A percentile compares a stretch with the other conserved stretches of the same genome.
These are phyloP conservation scores for Camelina neglecta DNA, from an alignment of 345 rosid species.

Conservation along the genomic window DNA sequence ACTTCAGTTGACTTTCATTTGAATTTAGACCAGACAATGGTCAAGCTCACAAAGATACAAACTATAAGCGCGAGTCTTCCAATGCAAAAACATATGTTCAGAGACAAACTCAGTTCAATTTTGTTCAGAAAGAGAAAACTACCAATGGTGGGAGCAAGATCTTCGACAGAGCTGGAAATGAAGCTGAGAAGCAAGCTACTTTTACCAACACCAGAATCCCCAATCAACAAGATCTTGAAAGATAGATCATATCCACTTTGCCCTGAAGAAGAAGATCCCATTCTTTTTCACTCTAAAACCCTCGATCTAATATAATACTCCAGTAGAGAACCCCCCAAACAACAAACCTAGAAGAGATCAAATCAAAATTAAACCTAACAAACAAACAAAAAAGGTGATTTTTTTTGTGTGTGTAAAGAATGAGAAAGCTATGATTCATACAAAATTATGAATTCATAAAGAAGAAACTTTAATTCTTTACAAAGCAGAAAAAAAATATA, in stretches of 20 bases:
- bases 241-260: constrained; percentile 78
- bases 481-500: constrained; percentile 29
- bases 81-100: neutral
- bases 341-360: constrained; percentile 46
- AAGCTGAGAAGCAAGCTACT: constrained; percentile 87
- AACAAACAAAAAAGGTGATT: constrained; percentile 15
- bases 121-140: constrained; percentile 22
- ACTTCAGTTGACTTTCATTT: constrained; percentile 25
- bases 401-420: constrained; percentile 2
- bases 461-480: constrained; percentile 38
- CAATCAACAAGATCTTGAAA: constrained; percentile 88
- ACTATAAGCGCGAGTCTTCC: neutral
- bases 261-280: constrained; percentile 57
- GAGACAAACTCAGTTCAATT: neutral
- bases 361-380: constrained; percentile 26
- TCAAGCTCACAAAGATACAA: neutral
- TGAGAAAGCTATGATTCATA: constrained; percentile 23
- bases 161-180: constrained; percentile 67
- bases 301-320: constrained; percentile 42
- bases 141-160: constrained; percentile 94
- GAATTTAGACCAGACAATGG: constrained; percentile 3
- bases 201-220: constrained; percentile 98
- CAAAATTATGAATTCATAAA: constrained; percentile 10
- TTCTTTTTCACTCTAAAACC: constrained; percentile 21
- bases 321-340: constrained; percentile 27